Base-by-base conservation (phyloP, 441 rosid species). In the Bocquillonia castaneifolia region DNA sequence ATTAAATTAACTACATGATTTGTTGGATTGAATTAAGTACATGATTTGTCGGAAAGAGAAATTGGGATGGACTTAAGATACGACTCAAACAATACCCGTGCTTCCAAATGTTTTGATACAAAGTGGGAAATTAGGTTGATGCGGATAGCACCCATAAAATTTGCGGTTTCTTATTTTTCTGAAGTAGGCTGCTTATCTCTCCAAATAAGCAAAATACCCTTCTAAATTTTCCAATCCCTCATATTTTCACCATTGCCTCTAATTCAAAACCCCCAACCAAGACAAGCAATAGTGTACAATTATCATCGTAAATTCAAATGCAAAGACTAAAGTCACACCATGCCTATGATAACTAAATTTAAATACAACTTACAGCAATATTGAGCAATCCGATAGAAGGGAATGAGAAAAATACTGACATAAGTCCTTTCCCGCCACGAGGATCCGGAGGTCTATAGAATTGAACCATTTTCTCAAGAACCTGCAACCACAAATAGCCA, bases 311-410 rank as follows among this genome's bases (percentile, higher is more conserved):
- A 42, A 13, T 42, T 3, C 40, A 53, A 62, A 32, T 31, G 32
- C 14, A 63, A 55, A 64, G 20, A 51, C 1, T 18, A 28, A 50
- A 3, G 1, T 10, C 25, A 57, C 25, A 25, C 26, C 34, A 54
- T 40, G 32, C 48, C 7, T 0, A 40, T 15, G 50, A 55, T 9
- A 53, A 44, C n/a, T 36, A 56, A 51, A 51, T 59, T 22, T 45
- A 59, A 32, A 25, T 51, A 22, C 13, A 57, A 84, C 98, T 95
- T 85, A 95, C 99, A 78, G 96, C 98, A 66, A 92, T 82, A 81
- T 90, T 90, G 74, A 95, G 79, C 71, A 95, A 78, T 69, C 96
- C 99, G 77, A 81, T 76, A 74, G 76, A 82, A 25, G 98, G 99
- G 66, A 76, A 73, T 22, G 82, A 81, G 44, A 83, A 75, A 77